A percentile compares a stretch with the other conserved stretches of the same genome.
These are phyloP conservation scores for Fusarium buxicola DNA, from an alignment of 2,329 filamentous ascomycete genomes.

Conservation along the genomic window DNA sequence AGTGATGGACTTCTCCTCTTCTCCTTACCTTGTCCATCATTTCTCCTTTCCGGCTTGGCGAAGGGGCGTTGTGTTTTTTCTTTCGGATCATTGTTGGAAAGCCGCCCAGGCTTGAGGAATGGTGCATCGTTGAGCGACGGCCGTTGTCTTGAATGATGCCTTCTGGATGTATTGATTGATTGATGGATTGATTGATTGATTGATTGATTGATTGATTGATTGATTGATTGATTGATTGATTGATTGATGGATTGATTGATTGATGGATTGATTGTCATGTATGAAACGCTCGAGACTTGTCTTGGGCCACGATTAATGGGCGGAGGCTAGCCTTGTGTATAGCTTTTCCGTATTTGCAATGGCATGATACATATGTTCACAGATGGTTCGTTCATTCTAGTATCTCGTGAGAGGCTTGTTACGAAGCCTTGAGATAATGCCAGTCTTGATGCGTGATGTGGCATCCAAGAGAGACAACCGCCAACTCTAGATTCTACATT, in stretches of 20 bases:
- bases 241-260: constrained; percentile 3
- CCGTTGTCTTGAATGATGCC: constrained; percentile 12
- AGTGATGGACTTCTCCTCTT: constrained; percentile 16
- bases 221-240: constrained; percentile 3
- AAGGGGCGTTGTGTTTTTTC: constrained; percentile 38
- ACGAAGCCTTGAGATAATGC: background rate
- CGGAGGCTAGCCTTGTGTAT: constrained; percentile 15
- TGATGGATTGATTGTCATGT: constrained; percentile 17
- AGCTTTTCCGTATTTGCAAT: constrained; percentile 19
- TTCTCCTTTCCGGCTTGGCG: constrained; percentile 37
- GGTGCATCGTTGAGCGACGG: constrained; percentile 24
- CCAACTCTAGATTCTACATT: background rate
- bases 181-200: constrained; percentile 4
- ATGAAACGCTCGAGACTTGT: constrained; percentile 20
- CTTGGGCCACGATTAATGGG: constrained; percentile 25
- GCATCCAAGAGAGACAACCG: constrained; percentile 1
- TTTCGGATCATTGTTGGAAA: constrained; percentile 9
- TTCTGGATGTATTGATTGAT: constrained; percentile 10
- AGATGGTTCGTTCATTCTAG: background rate
- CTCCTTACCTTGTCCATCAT: constrained; percentile 22
- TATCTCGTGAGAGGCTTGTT: background rate
- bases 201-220: constrained; percentile 2
- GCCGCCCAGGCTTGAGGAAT: constrained; percentile 13
- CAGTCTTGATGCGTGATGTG: background rate
- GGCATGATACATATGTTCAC: constrained; percentile 15